Conservation (phyloP, 78 protist species). For the Dictyostelium purpureum region DNA sequence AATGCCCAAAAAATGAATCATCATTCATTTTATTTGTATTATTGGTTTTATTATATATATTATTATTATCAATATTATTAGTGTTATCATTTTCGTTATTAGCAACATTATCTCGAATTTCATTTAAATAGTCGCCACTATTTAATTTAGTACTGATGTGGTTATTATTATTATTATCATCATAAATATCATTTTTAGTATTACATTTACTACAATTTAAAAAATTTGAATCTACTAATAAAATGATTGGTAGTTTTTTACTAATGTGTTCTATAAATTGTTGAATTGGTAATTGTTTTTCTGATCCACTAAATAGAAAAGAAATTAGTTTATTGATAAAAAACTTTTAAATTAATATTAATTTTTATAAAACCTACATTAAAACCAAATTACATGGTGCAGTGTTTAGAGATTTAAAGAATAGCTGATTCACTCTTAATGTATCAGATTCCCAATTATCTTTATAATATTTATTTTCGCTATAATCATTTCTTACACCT, state of each 20-base stretch:
- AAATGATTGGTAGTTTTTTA: conserved; percentile 15
- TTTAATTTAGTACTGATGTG: background rate
- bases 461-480: background rate
- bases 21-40: background rate
- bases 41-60: background rate
- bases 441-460: conserved; percentile 17
- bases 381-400: background rate
- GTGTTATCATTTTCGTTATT: no score
- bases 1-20: conserved; percentile 19
- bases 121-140: background rate
- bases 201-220: conserved; percentile 20
- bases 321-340: background rate
- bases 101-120: background rate
- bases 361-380: background rate
- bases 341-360: background rate
- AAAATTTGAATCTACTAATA: conserved; percentile 6
- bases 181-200: background rate
- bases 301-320: background rate
- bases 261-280: conserved; percentile 4
- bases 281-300: background rate
- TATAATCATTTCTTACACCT: background rate
- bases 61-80: background rate
- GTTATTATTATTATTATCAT: background rate
- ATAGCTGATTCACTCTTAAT: background rate
- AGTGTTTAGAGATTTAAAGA: background rate